Evolutionary conservation across 441 rosid genomes (phyloP).

Genomic region (Kokia cookei): DNA sequence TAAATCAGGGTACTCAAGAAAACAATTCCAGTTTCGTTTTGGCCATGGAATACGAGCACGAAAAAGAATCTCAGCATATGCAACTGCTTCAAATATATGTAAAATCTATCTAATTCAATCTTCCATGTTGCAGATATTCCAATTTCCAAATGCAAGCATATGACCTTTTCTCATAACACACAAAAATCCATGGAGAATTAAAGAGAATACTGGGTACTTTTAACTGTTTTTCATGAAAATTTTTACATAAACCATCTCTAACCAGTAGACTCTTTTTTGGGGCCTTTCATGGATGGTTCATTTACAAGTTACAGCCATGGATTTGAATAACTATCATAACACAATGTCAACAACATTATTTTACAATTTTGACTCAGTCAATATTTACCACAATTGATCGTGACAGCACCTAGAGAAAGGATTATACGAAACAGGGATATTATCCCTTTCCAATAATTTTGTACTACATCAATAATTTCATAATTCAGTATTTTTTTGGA

Average conservation of each 20-base stretch:
- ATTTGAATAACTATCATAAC: neutral
- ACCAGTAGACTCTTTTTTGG: neutral
- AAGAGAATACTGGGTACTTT: neutral
- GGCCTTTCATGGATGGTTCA: neutral
- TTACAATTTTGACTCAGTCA: neutral
- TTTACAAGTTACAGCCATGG: neutral
- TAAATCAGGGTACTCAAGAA: neutral
- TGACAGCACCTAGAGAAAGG: neutral
- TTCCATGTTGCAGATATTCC: neutral
- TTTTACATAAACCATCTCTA: neutral
- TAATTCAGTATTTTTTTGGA: too few relatives aligned
- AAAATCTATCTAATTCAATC: neutral
- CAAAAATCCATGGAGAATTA: too few relatives aligned
- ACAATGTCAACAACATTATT: neutral
- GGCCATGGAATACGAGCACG: neutral
- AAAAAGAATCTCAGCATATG: neutral
- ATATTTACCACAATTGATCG: neutral
- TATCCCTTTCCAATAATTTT: too few relatives aligned
- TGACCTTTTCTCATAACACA: neutral
- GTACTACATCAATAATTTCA: too few relatives aligned
- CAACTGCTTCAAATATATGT: neutral
- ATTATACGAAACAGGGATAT: too few relatives aligned
- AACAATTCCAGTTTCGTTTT: neutral
- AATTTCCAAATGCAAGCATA: neutral
- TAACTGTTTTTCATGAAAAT: neutral